Evolutionary conservation across 192 early-diverging fungal species (phyloP).

Genomic region (Backusella tuberculispora): DNA sequence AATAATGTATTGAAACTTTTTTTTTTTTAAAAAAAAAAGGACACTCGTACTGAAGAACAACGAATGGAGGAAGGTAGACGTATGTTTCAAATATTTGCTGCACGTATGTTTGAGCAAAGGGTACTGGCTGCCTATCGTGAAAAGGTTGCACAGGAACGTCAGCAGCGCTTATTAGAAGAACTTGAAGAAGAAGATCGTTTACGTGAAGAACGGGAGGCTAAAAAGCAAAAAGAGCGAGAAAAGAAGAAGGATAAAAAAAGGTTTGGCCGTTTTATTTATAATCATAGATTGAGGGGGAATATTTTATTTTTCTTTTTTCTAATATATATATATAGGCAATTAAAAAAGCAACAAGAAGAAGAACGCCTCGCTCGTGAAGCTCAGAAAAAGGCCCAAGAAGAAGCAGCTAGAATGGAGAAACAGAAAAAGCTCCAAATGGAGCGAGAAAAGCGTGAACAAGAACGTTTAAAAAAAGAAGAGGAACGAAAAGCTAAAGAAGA

Average conservation of each 20-base stretch:
- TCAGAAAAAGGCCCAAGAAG: conserved; percentile 59
- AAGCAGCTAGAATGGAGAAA: conserved; percentile 56
- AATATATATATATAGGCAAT: conserved; percentile 44
- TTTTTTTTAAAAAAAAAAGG: conserved; percentile 46
- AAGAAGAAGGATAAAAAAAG: conserved; percentile 78
- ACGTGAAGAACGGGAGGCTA: conserved; percentile 58
- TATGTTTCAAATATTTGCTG: conserved; percentile 96
- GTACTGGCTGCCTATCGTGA: conserved; percentile 93
- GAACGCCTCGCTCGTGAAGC: conserved; percentile 55
- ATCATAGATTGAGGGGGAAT: not conserved
- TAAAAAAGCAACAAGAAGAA: conserved; percentile 71
- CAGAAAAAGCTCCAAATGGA: conserved; percentile 64
- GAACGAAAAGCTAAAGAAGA: conserved; percentile 46
- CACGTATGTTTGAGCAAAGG: conserved; percentile 96
- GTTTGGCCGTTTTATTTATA: conserved; percentile 39
- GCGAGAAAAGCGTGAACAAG: conserved; percentile 61
- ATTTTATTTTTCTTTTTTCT: not conserved
- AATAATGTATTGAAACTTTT: too few relatives aligned
- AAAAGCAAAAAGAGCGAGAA: conserved; percentile 67
- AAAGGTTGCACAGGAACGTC: conserved; percentile 89
- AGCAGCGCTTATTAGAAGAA: conserved; percentile 85
- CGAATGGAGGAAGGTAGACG: conserved; percentile 91
- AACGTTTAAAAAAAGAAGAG: conserved; percentile 53
- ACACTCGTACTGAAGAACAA: conserved; percentile 79
- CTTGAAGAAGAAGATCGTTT: conserved; percentile 83